Percentiles rank a stretch among this genome's conserved stretches.
These are phyloP conservation scores for Hyparrhenia diplandra DNA, from an alignment of 176 grass and related monocot species.

Conservation along the genomic window DNA sequence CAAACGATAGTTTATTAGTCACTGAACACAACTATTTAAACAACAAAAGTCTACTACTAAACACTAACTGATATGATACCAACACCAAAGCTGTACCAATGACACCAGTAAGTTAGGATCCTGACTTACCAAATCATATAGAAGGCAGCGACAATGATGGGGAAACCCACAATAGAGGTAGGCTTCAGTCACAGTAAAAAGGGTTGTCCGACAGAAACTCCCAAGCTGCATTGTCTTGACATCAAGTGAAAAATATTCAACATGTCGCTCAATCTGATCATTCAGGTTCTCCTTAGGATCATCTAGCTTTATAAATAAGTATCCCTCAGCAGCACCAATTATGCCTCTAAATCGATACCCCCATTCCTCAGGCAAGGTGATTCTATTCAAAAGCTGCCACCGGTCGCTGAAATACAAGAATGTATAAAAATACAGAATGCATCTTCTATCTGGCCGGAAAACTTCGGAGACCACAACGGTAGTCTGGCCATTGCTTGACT, in stretches of 20 bases:
- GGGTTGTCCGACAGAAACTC: conserved; percentile 24
- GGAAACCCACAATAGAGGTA: conserved; percentile 31
- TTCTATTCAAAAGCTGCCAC: conserved; percentile 37
- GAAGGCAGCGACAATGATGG: conserved; percentile 4
- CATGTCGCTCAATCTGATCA: conserved; percentile 29
- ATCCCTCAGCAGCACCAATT: conserved; percentile 22
- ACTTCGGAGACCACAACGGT: conserved; percentile 23
- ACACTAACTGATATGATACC: background rate
- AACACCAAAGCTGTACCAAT: background rate
- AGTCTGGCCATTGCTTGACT: conserved; percentile 28
- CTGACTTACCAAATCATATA: conserved; percentile 23
- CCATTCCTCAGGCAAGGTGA: conserved; percentile 45
- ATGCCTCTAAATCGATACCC: conserved; percentile 48
- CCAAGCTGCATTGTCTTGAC: conserved; percentile 34
- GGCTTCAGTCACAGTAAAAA: conserved; percentile 23
- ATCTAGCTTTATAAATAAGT: conserved; percentile 40
- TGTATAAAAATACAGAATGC: conserved; percentile 38
- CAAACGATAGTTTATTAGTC: background rate
- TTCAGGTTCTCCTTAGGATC: conserved; percentile 32
- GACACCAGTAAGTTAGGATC: background rate
- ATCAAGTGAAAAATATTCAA: conserved; percentile 32
- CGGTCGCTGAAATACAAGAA: conserved; percentile 29
- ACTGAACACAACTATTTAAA: background rate
- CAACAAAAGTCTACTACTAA: background rate
- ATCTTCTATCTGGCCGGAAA: conserved; percentile 28